Evolutionary conservation across 176 grass and related monocot genomes (phyloP).

Genomic region (Thalia dealbata): DNA sequence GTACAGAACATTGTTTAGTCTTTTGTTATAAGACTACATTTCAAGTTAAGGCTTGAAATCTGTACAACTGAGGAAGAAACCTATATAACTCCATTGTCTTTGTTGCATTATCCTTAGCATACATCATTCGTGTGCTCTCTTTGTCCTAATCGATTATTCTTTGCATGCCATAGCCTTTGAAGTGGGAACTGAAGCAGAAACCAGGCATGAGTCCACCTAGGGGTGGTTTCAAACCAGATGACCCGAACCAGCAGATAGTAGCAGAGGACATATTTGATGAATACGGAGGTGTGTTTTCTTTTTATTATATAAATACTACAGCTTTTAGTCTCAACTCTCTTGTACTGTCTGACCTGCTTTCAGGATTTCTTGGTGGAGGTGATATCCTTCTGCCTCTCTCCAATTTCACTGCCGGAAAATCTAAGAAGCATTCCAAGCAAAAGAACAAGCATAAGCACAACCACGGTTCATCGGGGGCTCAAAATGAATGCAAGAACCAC

Average conservation of each 20-base stretch:
- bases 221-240: constrained; percentile 72
- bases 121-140: neutral
- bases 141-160: constrained; percentile 7
- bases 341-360: constrained; percentile 11
- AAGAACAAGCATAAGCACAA: constrained; percentile 45
- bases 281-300: constrained; percentile 65
- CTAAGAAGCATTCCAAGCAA: constrained; percentile 51
- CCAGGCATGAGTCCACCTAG: constrained; percentile 92
- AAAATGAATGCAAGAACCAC: constrained; percentile 18
- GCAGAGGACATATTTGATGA: constrained; percentile 96
- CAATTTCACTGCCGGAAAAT: constrained; percentile 54
- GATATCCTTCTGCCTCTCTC: constrained; percentile 70
- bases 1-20: no score
- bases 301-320: no score
- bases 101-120: no score
- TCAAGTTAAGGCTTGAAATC: neutral
- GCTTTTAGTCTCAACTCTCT: constrained; percentile 4
- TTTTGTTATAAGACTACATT: no score
- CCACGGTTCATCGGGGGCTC: constrained; percentile 7
- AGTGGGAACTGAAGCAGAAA: constrained; percentile 97
- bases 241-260: constrained; percentile 98
- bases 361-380: constrained; percentile 64
- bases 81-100: no score
- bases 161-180: constrained; percentile 49
- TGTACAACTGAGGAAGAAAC: neutral